Percentiles rank a stretch among this genome's conserved stretches.
Evolutionary conservation across 805 yeast species (phyloP).

Genomic region (Cyberlindnera galapagoensis): DNA sequence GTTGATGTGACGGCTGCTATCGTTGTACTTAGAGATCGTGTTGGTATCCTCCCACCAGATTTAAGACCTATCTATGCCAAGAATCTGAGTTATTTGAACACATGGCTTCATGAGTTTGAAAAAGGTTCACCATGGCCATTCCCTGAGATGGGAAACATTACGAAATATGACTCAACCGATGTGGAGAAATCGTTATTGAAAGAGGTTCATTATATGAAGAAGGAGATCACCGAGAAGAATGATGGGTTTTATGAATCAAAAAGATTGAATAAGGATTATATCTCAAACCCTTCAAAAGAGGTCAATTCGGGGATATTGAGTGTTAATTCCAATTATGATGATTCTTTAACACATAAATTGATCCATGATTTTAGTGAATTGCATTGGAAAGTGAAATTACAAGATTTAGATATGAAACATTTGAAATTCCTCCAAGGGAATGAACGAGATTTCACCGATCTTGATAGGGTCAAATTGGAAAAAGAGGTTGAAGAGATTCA

Average conservation of each 20-base stretch:
- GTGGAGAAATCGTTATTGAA: slow-evolving; percentile 73
- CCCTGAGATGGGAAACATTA: slow-evolving; percentile 63
- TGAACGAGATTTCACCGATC: slow-evolving; percentile 35
- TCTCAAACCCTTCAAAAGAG: slow-evolving; percentile 60
- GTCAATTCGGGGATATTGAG: slow-evolving; percentile 47
- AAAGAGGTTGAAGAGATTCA: slow-evolving; percentile 39
- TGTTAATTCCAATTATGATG: slow-evolving; percentile 31
- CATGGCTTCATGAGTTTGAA: slow-evolving; percentile 47
- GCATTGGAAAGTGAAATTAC: slow-evolving; percentile 36
- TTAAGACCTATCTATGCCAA: slow-evolving; percentile 68
- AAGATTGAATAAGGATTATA: slow-evolving; percentile 59
- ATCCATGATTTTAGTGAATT: slow-evolving; percentile 48
- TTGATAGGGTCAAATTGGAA: slow-evolving; percentile 39
- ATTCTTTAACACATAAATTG: slow-evolving; percentile 55
- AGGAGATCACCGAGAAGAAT: slow-evolving; percentile 33
- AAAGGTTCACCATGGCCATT: slow-evolving; percentile 64
- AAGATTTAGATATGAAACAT: slow-evolving; percentile 41
- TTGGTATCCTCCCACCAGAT: slow-evolving; percentile 78
- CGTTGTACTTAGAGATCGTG: slow-evolving; percentile 74
- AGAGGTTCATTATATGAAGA: slow-evolving; percentile 59
- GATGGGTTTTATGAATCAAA: slow-evolving; percentile 47
- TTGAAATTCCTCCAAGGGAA: slow-evolving; percentile 35
- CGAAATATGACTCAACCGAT: slow-evolving; percentile 59
- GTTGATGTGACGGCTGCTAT: slow-evolving; percentile 73
- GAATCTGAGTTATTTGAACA: slow-evolving; percentile 51